Evolutionary conservation across 179 eudicot species (phyloP), one percentile per base, ranked within the genome.

Genomic region (Drosera spatulata): DNA sequence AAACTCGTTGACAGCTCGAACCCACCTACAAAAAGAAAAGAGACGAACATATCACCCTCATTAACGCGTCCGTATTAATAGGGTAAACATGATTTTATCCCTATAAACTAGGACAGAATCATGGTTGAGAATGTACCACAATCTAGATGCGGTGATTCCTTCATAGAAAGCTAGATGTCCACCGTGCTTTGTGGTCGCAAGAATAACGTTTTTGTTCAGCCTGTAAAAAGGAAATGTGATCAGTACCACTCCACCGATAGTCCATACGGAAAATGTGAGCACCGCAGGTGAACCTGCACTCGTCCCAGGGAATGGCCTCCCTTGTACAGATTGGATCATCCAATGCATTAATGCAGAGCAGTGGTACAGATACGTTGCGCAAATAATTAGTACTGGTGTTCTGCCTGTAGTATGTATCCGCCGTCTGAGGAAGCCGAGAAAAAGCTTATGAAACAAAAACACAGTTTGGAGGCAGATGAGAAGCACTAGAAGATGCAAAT

Each of bases 241-340:
- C n/a, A 12, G 10, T 8, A 66, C 10, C 52, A 3, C 42, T 41
- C 52, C 56, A 56, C 14, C 66, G 62, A 50, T 33, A 50, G 57
- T 40, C 63, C 48, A 61, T 64, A 15, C 53, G 38, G 8, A 10
- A 45, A 38, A 44, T 13, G 33, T 11, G 7, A 8, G 42, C 6
- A 58, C 4, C 10, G 33, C 42, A 49, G 37, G 43, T 7, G 15
- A 62, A 79, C 99, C 97, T 85, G 90, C 99, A 93, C 71, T 93
- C 99, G 75, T 93, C 97, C 93, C 93, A 93, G 43, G 99, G 95
- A 78, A 93, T 86, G 75, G 99, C 95, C 77, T 93, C 99, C 33
- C 57, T 68, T 46, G 99, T 93, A 75, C 99, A 93, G 56, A 93
- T 64, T 52, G 99, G 99, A 69, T 93, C 99, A 66, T 93, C 99